Evolutionary conservation across 345 rosid species (phyloP).

Genomic region (Camelina hispida): DNA sequence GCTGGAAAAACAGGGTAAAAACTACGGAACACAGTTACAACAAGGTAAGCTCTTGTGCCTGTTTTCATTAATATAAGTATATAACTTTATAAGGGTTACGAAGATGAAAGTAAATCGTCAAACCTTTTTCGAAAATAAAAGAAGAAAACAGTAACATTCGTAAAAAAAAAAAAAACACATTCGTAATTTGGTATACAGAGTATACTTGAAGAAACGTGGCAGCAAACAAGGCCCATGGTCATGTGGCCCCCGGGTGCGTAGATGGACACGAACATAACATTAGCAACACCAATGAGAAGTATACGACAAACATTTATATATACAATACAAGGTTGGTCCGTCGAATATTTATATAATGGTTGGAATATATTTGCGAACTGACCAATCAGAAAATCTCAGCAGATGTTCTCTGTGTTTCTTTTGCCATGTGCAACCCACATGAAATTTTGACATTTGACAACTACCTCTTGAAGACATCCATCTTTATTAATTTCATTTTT

Average conservation of each 20-base stretch:
- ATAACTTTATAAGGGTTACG: too few relatives aligned
- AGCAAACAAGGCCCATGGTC: conserved; percentile 34
- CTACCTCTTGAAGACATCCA: conserved; percentile 10
- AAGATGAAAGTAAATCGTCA: too few relatives aligned
- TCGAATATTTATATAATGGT: conserved; percentile 26
- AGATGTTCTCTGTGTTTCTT: conserved; percentile 48
- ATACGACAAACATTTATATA: conserved; percentile 10
- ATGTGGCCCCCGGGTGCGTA: conserved; percentile 39
- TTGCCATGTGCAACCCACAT: conserved; percentile 47
- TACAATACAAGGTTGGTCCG: conserved; percentile 37
- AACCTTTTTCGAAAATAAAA: too few relatives aligned
- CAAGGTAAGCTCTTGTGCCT: too few relatives aligned
- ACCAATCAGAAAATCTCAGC: conserved; percentile 44
- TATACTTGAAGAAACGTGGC: conserved; percentile 25
- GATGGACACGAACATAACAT: conserved; percentile 37
- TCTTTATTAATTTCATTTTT: not conserved
- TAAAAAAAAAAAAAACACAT: too few relatives aligned
- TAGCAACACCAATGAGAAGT: conserved; percentile 26
- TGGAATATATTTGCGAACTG: conserved; percentile 27
- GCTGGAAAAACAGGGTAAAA: not conserved
- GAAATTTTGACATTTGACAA: conserved; percentile 39
- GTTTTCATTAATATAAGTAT: too few relatives aligned
- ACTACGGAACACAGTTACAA: not conserved
- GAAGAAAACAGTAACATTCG: too few relatives aligned
- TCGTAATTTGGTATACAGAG: not conserved